Conservation (phyloP, 805 yeast genomes). For the Lipomyces yamanashiensis region DNA sequence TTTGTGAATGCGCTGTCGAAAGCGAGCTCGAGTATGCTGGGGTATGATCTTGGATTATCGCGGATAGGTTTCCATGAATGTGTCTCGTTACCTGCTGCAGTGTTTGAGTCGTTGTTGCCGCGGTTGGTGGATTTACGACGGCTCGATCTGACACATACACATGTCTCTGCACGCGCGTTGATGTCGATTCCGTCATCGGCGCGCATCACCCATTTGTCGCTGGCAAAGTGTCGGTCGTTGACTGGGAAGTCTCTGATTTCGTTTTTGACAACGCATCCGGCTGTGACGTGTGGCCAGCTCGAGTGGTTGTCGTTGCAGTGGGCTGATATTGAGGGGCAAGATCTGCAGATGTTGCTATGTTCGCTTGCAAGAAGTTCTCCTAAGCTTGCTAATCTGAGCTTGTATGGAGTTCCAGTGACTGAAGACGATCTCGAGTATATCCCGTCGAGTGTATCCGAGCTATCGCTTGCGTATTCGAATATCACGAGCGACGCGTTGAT, state of each 20-base stretch:
- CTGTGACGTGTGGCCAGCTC: slow-evolving; percentile 48
- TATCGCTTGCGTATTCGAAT: slow-evolving; percentile 44
- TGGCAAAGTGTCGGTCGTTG: slow-evolving; percentile 40
- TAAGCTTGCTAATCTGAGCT: slow-evolving; percentile 56
- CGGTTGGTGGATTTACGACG: slow-evolving; percentile 61
- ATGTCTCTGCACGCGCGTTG: slow-evolving; percentile 67
- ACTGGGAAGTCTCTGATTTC: slow-evolving; percentile 73
- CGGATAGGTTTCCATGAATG: slow-evolving; percentile 85
- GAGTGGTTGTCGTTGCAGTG: slow-evolving; percentile 72
- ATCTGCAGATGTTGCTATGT: slow-evolving; percentile 56
- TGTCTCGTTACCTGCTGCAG: slow-evolving; percentile 68
- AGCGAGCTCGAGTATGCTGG: slow-evolving; percentile 39
- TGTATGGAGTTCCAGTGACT: slow-evolving; percentile 68
- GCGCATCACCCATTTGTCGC: slow-evolving; percentile 72
- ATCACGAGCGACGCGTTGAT: slow-evolving; percentile 40
- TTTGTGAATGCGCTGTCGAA: slow-evolving; percentile 64
- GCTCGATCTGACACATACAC: slow-evolving; percentile 81
- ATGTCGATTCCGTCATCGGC: slow-evolving; percentile 60
- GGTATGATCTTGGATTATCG: slow-evolving; percentile 43
- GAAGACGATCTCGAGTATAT: slow-evolving; percentile 45
- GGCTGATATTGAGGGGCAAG: slow-evolving; percentile 55
- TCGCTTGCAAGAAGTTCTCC: slow-evolving; percentile 44
- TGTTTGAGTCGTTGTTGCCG: slow-evolving; percentile 62
- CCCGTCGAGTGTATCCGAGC: slow-evolving; percentile 40
- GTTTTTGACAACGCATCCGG: slow-evolving; percentile 73